Percentiles rank a stretch among this genome's conserved stretches.
These are phyloP conservation scores for Sherardia arvensis DNA, from an alignment of 257 asterid genomes.

Conservation along the genomic window DNA sequence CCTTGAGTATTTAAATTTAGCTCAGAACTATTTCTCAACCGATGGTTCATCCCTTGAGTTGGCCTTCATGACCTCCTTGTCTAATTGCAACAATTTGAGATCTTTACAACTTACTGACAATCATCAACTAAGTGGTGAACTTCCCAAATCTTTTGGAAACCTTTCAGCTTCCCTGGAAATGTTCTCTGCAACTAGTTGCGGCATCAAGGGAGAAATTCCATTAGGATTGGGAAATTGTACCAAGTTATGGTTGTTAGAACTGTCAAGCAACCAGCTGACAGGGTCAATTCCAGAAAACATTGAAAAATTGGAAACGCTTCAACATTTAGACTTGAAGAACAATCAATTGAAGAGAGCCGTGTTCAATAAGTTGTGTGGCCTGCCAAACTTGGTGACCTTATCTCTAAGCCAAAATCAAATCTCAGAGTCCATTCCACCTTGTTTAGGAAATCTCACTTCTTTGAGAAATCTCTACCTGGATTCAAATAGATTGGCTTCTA, in stretches of 20 bases:
- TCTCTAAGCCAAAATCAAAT: constrained; percentile 14
- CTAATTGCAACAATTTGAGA: constrained; percentile 9
- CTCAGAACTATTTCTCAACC: constrained; percentile 15
- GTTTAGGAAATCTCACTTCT: constrained; percentile 26
- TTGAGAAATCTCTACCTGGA: constrained; percentile 16
- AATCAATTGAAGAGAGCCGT: constrained; percentile 3
- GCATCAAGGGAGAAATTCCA: constrained; percentile 19
- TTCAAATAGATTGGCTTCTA: constrained; percentile 18
- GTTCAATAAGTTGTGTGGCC: not conserved
- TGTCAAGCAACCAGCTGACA: constrained; percentile 3
- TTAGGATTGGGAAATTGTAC: constrained; percentile 20
- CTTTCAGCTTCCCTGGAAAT: constrained; percentile 3
- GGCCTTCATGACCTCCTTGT: constrained; percentile 10
- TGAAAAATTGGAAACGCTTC: not conserved
- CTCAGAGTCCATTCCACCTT: constrained; percentile 20
- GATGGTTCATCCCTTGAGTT: not conserved
- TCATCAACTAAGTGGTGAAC: constrained; percentile 10
- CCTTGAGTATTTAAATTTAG: constrained; percentile 12
- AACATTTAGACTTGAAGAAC: not conserved
- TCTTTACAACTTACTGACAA: not conserved
- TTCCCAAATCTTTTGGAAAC: constrained; percentile 24
- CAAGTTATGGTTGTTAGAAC: not conserved
- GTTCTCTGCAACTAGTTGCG: not conserved
- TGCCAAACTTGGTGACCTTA: not conserved
- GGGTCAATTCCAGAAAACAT: constrained; percentile 11